These are phyloP conservation scores for Cyphellophora attinorum DNA, from an alignment of 2,329 filamentous ascomycete genomes.

Conservation along the genomic window DNA sequence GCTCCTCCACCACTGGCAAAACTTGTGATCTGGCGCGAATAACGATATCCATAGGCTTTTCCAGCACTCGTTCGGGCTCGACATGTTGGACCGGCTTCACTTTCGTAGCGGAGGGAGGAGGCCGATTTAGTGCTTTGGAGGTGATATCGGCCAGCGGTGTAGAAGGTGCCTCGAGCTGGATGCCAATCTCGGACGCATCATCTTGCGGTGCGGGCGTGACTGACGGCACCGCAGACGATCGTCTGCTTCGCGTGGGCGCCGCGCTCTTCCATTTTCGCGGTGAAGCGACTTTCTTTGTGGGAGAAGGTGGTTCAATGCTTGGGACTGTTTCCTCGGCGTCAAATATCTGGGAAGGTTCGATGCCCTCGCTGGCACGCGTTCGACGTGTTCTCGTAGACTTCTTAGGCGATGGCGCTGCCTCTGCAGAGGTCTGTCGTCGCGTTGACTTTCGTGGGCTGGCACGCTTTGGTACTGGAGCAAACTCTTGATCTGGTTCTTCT, in stretches of 20 bases:
- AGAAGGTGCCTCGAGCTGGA: constrained; percentile 47
- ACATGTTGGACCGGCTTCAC: constrained; percentile 57
- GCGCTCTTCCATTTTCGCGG: constrained; percentile 62
- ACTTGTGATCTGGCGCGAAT: constrained; percentile 63
- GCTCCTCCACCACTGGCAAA: constrained; percentile 57
- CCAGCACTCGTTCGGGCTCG: constrained; percentile 65
- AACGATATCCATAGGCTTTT: constrained; percentile 89
- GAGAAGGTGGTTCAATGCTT: constrained; percentile 41
- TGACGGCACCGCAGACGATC: constrained; percentile 24
- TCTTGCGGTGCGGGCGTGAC: constrained; percentile 28
- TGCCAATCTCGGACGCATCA: constrained; percentile 40
- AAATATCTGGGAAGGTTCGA: constrained; percentile 53
- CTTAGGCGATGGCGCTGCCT: constrained; percentile 30
- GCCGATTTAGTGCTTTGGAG: constrained; percentile 54
- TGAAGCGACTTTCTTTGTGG: constrained; percentile 43
- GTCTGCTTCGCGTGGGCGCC: constrained; percentile 28
- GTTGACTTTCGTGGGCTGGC: constrained; percentile 48
- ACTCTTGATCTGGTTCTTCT: constrained; percentile 65
- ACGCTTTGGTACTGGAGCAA: constrained; percentile 61
- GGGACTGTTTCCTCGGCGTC: constrained; percentile 44
- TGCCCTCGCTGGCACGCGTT: constrained; percentile 38
- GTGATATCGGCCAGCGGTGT: constrained; percentile 69
- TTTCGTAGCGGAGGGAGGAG: constrained; percentile 32
- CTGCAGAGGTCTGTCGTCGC: constrained; percentile 42
- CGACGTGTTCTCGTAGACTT: constrained; percentile 30